phyloP scores from a whole-genome alignment of 352 stramenopile genomes.

The Blastocystis sp. region DNA sequence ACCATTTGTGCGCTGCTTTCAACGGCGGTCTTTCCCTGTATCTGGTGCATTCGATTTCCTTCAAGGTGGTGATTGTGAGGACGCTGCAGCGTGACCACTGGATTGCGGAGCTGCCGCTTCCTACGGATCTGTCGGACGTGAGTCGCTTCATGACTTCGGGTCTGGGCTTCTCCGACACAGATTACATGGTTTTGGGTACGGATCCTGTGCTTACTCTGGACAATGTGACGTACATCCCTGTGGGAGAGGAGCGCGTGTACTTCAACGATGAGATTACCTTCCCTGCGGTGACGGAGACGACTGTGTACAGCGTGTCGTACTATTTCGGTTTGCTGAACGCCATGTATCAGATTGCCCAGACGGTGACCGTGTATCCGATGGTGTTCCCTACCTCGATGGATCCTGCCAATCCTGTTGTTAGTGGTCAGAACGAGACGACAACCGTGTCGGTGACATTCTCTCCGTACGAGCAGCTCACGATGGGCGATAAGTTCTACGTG shows the following conservation, averaged over 20 bases:
- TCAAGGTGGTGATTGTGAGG: constrained; percentile 26
- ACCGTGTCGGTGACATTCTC: background rate
- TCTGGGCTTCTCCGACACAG: background rate
- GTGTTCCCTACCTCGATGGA: background rate
- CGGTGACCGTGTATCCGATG: constrained; percentile 23
- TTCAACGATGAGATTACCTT: background rate
- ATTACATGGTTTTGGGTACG: background rate
- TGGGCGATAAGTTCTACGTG: background rate
- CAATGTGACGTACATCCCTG: background rate
- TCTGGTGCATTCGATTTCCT: background rate
- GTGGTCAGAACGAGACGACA: background rate
- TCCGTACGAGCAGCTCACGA: background rate
- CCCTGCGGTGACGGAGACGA: background rate
- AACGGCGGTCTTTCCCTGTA: background rate
- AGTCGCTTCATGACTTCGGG: background rate
- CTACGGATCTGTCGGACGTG: background rate
- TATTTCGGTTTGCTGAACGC: background rate
- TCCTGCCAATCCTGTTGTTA: constrained; percentile 18
- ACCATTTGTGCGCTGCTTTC: constrained; percentile 41
- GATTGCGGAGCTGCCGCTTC: constrained; percentile 17
- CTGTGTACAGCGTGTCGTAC: constrained; percentile 6
- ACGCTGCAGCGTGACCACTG: background rate
- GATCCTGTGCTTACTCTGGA: background rate
- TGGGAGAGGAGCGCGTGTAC: constrained; percentile 6
- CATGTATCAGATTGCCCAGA: background rate